Evolutionary conservation across 352 stramenopile genomes (phyloP), one percentile per base, ranked within the genome.

Genomic region (Achlya hypogyna): DNA sequence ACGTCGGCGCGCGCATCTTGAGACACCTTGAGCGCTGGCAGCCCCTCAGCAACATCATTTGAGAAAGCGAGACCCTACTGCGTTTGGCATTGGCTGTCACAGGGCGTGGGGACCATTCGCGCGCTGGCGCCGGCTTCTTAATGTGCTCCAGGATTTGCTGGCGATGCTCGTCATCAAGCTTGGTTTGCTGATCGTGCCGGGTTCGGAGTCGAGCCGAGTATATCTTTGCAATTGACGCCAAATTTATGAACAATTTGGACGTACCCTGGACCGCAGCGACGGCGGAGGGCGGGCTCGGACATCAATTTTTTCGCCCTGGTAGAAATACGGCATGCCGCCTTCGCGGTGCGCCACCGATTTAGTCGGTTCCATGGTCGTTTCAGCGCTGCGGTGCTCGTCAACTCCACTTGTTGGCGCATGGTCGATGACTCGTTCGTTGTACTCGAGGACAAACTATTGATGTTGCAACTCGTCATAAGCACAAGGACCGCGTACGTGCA

Each of bases 381-480:
- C 22, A 22, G 42, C 22, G 42, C 22, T 49, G 42, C 18, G 22
- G 42, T 20, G 42, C 18, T 22, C 22, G 18, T 49, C 42, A 49
- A 49, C 18, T 49, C 42, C 22, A 20, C 42, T 49, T 49, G 42
- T 49, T 49, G 18, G 22, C 22, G 18, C 18, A 53, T 28, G n/a
- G n/a, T n/a, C n/a, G n/a, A n/a, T n/a, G n/a, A n/a, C n/a, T 35
- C 20, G 51, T 25, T 59, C 18, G 60, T 58, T 58, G 42, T 67
- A 67, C 35, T 59, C 28, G 4, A 67, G 9, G 12, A 58, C 2
- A 58, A 67, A 67, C 60, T 67, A 67, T n/a, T n/a, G n/a, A n/a
- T n/a, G n/a, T n/a, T n/a, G n/a, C n/a, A n/a, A n/a, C n/a, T n/a
- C n/a, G n/a, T n/a, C 45, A 53, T 1, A 25, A 29, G 9, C 12